These are phyloP conservation scores for Colletotrichum lupini DNA, from an alignment of 2,329 filamentous ascomycete species.

Conservation along the genomic window DNA sequence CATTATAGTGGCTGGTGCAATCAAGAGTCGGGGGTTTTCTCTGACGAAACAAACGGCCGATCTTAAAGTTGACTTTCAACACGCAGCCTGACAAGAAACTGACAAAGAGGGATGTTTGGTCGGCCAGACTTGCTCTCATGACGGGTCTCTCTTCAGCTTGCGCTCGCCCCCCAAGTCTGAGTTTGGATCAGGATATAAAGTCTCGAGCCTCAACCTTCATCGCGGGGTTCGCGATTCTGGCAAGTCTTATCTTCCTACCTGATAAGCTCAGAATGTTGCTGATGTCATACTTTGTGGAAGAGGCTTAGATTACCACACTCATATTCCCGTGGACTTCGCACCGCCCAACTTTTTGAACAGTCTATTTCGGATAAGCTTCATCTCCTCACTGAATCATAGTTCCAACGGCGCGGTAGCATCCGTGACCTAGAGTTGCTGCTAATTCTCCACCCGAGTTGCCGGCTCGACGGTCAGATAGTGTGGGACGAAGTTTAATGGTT, in stretches of 20 bases:
- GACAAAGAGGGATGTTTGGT: neutral
- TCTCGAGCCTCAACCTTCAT: neutral
- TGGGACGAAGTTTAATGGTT: neutral
- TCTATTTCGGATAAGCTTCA: neutral
- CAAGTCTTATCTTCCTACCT: neutral
- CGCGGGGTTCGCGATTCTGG: too few relatives aligned
- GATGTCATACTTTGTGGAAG: neutral
- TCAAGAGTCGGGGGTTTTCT: neutral
- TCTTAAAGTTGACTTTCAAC: neutral
- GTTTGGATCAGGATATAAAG: neutral
- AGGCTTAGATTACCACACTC: neutral
- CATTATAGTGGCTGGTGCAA: too few relatives aligned
- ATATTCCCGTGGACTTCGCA: neutral
- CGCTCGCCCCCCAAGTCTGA: neutral
- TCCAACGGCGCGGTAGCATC: neutral
- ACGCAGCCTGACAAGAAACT: conserved; percentile 15
- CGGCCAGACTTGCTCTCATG: neutral
- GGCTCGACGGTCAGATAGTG: neutral
- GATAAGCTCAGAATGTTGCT: neutral
- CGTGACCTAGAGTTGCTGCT: neutral
- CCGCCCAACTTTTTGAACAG: neutral
- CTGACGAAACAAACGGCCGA: conserved; percentile 7
- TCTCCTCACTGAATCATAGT: neutral
- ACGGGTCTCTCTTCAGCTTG: neutral
- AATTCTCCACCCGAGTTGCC: neutral